phyloP scores from a whole-genome alignment of 176 grass and related monocot genomes.

The Oryza coarctata region DNA sequence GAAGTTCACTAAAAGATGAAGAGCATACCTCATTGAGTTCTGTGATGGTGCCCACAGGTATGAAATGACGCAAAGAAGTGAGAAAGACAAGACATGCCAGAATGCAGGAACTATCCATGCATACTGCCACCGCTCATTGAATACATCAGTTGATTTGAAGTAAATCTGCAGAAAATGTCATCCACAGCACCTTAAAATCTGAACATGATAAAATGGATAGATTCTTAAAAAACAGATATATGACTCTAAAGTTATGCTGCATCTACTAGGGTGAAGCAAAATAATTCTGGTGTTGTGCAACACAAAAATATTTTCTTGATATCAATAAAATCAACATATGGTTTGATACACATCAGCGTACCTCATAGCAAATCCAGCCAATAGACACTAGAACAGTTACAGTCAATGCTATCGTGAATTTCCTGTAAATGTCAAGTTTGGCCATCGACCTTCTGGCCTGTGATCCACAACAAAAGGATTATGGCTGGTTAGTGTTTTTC shows the following conservation, averaged over 20 bases:
- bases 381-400: conserved; percentile 83
- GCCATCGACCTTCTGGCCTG: conserved; percentile 86
- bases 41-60: conserved; percentile 93
- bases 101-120: conserved; percentile 99
- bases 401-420: conserved; percentile 83
- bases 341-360: conserved; percentile 40
- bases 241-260: not conserved
- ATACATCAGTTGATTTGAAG: conserved; percentile 93
- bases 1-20: conserved; percentile 15
- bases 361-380: conserved; percentile 93
- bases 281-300: not conserved
- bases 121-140: conserved; percentile 90
- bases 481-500: conserved; percentile 18
- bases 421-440: conserved; percentile 97
- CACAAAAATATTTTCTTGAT: conserved; percentile 12
- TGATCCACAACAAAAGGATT: conserved; percentile 17
- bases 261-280: not conserved
- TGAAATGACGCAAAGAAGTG: conserved; percentile 90
- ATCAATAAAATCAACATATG: not conserved
- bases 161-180: conserved; percentile 68
- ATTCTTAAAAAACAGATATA: conserved; percentile 18
- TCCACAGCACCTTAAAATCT: not conserved
- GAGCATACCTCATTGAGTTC: conserved; percentile 77
- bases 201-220: conserved; percentile 16
- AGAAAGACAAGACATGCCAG: conserved; percentile 94